Evolutionary conservation across 2,329 filamentous ascomycete genomes (phyloP), one percentile per base, ranked within the genome.

Genomic region (Stagonosporopsis chrysanthemi): DNA sequence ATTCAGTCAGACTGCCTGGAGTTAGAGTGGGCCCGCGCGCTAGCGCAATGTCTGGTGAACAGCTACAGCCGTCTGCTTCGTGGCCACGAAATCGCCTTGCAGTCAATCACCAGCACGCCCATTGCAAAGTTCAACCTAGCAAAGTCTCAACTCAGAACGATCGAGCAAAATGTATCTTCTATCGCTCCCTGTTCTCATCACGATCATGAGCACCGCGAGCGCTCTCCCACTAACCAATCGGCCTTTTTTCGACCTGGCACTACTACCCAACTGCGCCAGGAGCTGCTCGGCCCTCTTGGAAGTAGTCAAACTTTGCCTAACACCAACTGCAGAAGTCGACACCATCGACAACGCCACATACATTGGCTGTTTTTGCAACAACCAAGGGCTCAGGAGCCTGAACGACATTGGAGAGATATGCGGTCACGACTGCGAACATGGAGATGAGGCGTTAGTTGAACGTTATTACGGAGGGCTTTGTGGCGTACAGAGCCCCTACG

Each of bases 341-440:
- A 12, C 17, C 6, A 81, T 82, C 46, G 80, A 82, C 44, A 73
- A 82, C 38, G 69, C 75, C 19, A 83, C 81, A 40, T 91, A 89
- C 73, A 81, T 86, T 48, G 80, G 82, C 33, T 96, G 92, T 77
- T 92, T 96, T 79, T 96, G 92, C 78, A 79, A 82, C 66, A 86
- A 89, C 46, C 62, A 80, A 12, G 78, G 82, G 22, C 82, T 95
- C 2, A 78, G 81, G 4, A 75, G 81, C 15, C 17, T 24, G 53
- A 83, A 84, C 29, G 78, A 79, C 31, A 81, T 83, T 4, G 77
- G 80, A 4, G 84, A 84, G 4, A 83, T 90, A 14, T 93, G 91
- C 77, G 84, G 86, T 57, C 68, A 77, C 15, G 80, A 79, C 22
- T 92, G 89, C 68, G 78, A 76, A 7, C 73, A 80, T 3, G 66